phyloP scores from a whole-genome alignment of 306 rosid genomes.

The Cotoneaster glaucophyllus region DNA sequence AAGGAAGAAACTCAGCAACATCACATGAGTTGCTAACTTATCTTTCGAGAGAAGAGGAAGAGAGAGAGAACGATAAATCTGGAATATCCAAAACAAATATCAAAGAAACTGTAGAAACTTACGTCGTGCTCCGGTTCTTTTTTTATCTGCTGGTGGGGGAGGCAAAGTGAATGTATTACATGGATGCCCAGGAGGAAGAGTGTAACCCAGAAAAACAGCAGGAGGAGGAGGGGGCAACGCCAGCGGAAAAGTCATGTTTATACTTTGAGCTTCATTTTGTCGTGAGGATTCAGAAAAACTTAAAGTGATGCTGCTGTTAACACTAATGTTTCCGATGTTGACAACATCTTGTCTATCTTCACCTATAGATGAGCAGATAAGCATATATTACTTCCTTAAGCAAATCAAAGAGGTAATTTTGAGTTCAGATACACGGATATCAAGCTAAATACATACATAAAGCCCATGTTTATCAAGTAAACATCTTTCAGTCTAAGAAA shows the following conservation, averaged over 20 bases:
- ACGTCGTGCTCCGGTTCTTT: conserved; percentile 90
- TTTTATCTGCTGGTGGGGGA: conserved; percentile 92
- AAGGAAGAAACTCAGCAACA: conserved; percentile 18
- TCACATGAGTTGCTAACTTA: background rate
- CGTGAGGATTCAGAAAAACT: conserved; percentile 16
- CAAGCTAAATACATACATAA: background rate
- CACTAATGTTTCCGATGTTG: conserved; percentile 17
- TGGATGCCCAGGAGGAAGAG: conserved; percentile 81
- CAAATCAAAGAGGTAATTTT: background rate
- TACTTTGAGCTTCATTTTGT: conserved; percentile 4
- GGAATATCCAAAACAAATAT: conserved; percentile 4
- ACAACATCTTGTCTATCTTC: conserved; percentile 36
- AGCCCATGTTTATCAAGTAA: background rate
- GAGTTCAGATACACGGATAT: background rate
- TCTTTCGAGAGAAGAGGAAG: background rate
- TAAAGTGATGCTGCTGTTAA: conserved; percentile 30
- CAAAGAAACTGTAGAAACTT: conserved; percentile 26
- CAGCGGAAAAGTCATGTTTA: conserved; percentile 11
- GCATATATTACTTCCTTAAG: conserved; percentile 13
- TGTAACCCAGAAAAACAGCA: conserved; percentile 66
- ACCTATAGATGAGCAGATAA: conserved; percentile 41
- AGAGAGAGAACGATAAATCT: background rate
- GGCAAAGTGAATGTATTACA: conserved; percentile 75
- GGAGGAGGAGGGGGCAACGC: conserved; percentile 57
- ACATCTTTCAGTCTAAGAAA: background rate